phyloP scores from a whole-genome alignment of 2,329 filamentous ascomycete genomes.

The Boeremia exigua region DNA sequence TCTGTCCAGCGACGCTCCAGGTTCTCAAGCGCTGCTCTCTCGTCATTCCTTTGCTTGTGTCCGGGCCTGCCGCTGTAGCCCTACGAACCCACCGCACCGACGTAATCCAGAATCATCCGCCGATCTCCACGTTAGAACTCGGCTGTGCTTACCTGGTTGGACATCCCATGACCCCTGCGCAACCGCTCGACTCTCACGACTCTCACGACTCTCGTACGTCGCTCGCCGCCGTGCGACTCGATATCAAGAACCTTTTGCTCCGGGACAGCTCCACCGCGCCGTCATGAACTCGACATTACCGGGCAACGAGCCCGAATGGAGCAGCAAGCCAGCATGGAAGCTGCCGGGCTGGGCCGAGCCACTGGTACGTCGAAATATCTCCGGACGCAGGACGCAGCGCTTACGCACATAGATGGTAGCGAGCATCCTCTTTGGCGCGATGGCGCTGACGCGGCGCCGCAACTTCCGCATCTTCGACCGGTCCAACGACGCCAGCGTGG shows the following conservation, averaged over 20 bases:
- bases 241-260: neutral
- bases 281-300: constrained; percentile 17
- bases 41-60: neutral
- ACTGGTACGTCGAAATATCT: constrained; percentile 29
- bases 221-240: constrained; percentile 8
- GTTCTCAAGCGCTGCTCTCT: neutral
- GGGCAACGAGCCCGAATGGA: constrained; percentile 41
- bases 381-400: neutral
- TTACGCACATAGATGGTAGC: constrained; percentile 53
- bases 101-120: neutral
- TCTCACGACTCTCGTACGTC: neutral
- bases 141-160: constrained; percentile 12
- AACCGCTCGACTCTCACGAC: neutral
- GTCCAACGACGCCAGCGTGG: constrained; percentile 26
- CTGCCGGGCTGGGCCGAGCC: constrained; percentile 52
- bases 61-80: constrained; percentile 6
- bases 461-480: constrained; percentile 52
- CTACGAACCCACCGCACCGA: neutral
- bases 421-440: constrained; percentile 57
- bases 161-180: constrained; percentile 6
- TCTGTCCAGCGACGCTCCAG: neutral
- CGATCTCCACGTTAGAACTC: constrained; percentile 8
- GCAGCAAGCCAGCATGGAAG: constrained; percentile 51
- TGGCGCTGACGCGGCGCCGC: constrained; percentile 56
- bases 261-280: neutral